Percentiles rank a stretch among this genome's conserved stretches.
Conservation (phyloP, 2,329 filamentous ascomycete genomes). For the Zarea fungicola region DNA sequence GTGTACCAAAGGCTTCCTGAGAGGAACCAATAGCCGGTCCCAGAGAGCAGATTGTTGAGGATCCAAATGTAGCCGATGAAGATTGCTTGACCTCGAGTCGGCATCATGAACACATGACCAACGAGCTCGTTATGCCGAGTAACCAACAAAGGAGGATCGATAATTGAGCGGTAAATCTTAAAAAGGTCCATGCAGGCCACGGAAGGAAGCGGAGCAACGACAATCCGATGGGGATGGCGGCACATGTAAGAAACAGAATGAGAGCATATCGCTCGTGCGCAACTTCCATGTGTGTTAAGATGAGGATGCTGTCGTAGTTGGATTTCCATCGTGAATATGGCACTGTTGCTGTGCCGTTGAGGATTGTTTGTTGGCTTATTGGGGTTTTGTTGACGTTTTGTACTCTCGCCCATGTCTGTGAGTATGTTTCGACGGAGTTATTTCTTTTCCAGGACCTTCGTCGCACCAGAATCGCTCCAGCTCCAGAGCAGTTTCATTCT, state of each 20-base stretch:
- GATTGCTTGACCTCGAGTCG: conserved; percentile 33
- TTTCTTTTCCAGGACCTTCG: conserved; percentile 14
- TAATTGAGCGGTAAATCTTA: conserved; percentile 15
- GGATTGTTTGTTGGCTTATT: background rate
- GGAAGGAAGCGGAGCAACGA: conserved; percentile 26
- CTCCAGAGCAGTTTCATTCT: background rate
- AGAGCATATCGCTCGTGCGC: conserved; percentile 20
- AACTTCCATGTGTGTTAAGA: conserved; percentile 9
- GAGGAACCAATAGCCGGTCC: conserved; percentile 21
- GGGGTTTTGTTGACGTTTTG: background rate
- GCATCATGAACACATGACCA: conserved; percentile 19
- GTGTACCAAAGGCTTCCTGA: conserved; percentile 26
- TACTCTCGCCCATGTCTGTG: background rate
- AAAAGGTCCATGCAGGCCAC: conserved; percentile 11
- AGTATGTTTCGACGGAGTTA: conserved; percentile 15
- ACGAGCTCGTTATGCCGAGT: conserved; percentile 15
- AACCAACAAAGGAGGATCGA: conserved; percentile 18
- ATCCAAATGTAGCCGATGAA: conserved; percentile 32
- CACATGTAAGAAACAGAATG: conserved; percentile 20
- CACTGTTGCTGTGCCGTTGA: conserved; percentile 15
- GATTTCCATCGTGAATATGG: conserved; percentile 11
- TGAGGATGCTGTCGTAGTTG: conserved; percentile 10
- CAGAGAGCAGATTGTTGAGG: conserved; percentile 29
- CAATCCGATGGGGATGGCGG: conserved; percentile 19
- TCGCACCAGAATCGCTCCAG: conserved; percentile 20